Conservation (phyloP, 2,329 filamentous ascomycete genomes). For the Aurifilum marmelostoma region DNA sequence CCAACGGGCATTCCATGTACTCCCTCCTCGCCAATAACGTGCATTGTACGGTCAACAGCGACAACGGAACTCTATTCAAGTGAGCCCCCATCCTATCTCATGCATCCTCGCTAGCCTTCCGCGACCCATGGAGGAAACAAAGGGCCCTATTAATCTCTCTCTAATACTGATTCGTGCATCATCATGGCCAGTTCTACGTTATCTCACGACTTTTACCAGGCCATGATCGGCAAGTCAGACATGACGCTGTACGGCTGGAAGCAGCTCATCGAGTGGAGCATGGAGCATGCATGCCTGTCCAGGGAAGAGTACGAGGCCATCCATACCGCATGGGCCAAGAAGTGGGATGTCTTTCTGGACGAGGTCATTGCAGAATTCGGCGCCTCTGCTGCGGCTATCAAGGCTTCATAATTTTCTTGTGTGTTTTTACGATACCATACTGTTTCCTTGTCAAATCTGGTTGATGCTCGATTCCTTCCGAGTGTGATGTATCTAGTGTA, state of each 20-base stretch:
- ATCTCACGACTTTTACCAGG: slow-evolving; percentile 78
- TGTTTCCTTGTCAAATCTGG: background rate
- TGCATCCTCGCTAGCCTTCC: background rate
- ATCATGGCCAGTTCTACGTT: slow-evolving; percentile 60
- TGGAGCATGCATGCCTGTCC: slow-evolving; percentile 61
- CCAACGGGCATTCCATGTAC: slow-evolving; percentile 69
- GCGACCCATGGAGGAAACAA: no score
- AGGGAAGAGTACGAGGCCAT: slow-evolving; percentile 44
- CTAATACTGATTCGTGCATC: background rate
- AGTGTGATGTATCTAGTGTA: background rate
- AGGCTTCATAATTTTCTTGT: background rate
- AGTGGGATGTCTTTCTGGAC: slow-evolving; percentile 63
- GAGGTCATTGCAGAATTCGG: slow-evolving; percentile 52
- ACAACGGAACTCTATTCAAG: slow-evolving; percentile 75
- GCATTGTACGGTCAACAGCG: slow-evolving; percentile 74
- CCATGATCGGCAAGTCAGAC: slow-evolving; percentile 68
- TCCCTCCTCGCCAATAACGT: slow-evolving; percentile 71
- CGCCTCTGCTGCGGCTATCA: slow-evolving; percentile 9
- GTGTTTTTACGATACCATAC: background rate
- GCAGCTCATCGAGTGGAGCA: slow-evolving; percentile 66
- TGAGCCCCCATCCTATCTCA: slow-evolving; percentile 39
- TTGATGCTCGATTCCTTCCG: background rate
- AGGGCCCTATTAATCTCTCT: no score
- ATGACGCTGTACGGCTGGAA: slow-evolving; percentile 74
- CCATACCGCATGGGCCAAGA: slow-evolving; percentile 50